These are phyloP conservation scores for Tetracentron sinense DNA, from an alignment of 164 flowering plant genomes.

Conservation along the genomic window DNA sequence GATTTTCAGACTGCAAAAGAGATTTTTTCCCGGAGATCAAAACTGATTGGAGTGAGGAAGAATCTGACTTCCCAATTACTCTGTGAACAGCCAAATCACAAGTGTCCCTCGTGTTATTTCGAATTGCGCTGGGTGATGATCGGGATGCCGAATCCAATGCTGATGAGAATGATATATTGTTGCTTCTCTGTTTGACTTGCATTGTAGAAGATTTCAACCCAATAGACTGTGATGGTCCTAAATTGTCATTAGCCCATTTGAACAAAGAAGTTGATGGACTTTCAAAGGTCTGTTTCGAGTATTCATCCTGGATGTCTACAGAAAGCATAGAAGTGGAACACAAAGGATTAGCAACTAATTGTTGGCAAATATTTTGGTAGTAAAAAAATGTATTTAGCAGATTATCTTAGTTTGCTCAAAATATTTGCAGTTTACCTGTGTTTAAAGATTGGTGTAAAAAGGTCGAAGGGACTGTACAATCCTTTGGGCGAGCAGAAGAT, in stretches of 20 bases:
- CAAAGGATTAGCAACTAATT: slow-evolving; percentile 2
- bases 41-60: slow-evolving; percentile 10
- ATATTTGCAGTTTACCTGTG: slow-evolving; percentile 25
- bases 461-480: slow-evolving; percentile 23
- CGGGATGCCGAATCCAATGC: slow-evolving; percentile 10
- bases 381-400: background rate
- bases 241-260: slow-evolving; percentile 28
- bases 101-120: slow-evolving; percentile 16
- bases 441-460: slow-evolving; percentile 15
- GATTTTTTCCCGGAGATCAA: slow-evolving; percentile 20
- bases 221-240: slow-evolving; percentile 21
- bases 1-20: slow-evolving; percentile 20
- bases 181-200: slow-evolving; percentile 15
- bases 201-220: slow-evolving; percentile 21
- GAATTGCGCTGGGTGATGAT: slow-evolving; percentile 16
- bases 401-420: slow-evolving; percentile 14
- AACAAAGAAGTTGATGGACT: slow-evolving; percentile 26
- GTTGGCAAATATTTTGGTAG: background rate
- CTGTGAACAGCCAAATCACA: slow-evolving; percentile 16
- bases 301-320: slow-evolving; percentile 31
- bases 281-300: slow-evolving; percentile 26
- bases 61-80: slow-evolving; percentile 18
- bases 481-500: slow-evolving; percentile 16
- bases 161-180: slow-evolving; percentile 13
- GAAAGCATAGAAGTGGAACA: slow-evolving; percentile 4